Base-by-base conservation (phyloP, 805 yeast genomes). In the Hanseniaspora nectarophila region DNA sequence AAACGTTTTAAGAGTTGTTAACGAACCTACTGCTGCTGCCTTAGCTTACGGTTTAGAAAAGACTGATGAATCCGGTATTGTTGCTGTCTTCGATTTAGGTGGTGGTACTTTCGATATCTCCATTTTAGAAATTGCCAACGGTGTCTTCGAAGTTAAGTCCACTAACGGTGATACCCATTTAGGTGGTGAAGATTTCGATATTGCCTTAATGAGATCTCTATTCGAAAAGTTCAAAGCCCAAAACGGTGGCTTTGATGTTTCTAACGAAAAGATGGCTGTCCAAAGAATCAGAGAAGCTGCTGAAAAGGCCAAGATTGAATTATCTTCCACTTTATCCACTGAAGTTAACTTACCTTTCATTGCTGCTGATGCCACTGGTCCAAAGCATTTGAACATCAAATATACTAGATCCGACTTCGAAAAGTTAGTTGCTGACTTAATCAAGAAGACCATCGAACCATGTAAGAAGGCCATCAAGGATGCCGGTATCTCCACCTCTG, bases 51-150 rank as follows among this genome's bases (percentile, higher is more conserved):
- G 96, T 73, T 75, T 87, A 64, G 95, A 87, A 73, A 84, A 83
- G 75, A 62, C 71, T 37, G 53, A 49, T 26, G 81, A 77, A 61
- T 76, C 81, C 65, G 82, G 81, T 72, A 83, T 84, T 57, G 95
- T 88, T 62, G 97, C 97, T 57, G 97, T 88, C 59, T 88, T 89
- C 74, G 97, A 88, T 73, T 78, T 88, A 66, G 97, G 97, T 81
- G 97, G 97, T 71, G 97, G 97, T 81, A 88, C 97, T 64, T 88
- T 88, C 69, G 97, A 88, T 83, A 83, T 88, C 72, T 88, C 97
- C 62, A 85, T 88, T 68, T 78, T 88, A 67, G 97, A 89, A 76
- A 89, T 88, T 63, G 95, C 89, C 73, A 87, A 88, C 67, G 97
- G 97, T 77, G 97, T 88, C 60, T 88, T 88, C 64, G 97, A 88